Percentiles rank a stretch among this genome's conserved stretches.
These are phyloP conservation scores for Ogataea trehalophila DNA, from an alignment of 805 yeast genomes.

Conservation along the genomic window DNA sequence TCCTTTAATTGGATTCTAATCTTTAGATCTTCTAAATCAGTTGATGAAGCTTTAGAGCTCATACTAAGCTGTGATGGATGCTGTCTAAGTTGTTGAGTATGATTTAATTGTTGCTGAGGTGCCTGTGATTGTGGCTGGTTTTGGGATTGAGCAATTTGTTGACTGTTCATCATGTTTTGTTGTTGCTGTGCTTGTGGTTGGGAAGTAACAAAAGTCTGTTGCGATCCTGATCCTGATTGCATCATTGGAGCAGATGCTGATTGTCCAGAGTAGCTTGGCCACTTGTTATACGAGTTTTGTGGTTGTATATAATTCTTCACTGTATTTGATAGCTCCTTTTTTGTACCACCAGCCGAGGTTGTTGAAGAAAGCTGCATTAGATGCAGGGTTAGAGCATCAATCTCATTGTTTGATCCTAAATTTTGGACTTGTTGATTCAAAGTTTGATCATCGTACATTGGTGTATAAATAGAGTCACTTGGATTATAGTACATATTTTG, in stretches of 20 bases:
- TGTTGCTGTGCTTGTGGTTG: conserved; percentile 3
- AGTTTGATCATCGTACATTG: neutral
- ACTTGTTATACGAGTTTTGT: conserved; percentile 10
- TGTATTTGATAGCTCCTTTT: neutral
- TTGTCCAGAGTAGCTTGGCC: conserved; percentile 16
- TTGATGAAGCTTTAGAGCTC: neutral
- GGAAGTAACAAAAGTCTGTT: conserved; percentile 6
- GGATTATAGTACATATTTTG: neutral
- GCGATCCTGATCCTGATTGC: conserved; percentile 6
- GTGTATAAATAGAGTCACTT: neutral
- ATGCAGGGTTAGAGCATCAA: conserved; percentile 26
- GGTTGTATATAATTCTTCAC: neutral
- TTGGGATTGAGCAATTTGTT: conserved; percentile 6
- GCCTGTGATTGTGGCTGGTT: neutral
- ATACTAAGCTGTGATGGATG: neutral
- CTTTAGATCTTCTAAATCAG: conserved; percentile 36
- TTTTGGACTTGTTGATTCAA: no score
- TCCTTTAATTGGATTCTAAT: conserved; percentile 54
- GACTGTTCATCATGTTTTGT: conserved; percentile 2
- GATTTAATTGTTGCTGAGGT: neutral
- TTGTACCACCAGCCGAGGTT: neutral
- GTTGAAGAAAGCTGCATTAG: conserved; percentile 17
- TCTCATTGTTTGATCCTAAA: neutral
- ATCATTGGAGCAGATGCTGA: conserved; percentile 3
- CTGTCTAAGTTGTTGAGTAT: conserved; percentile 1